Conservation (phyloP, 805 yeast species). For the Danielia oregonensis region DNA sequence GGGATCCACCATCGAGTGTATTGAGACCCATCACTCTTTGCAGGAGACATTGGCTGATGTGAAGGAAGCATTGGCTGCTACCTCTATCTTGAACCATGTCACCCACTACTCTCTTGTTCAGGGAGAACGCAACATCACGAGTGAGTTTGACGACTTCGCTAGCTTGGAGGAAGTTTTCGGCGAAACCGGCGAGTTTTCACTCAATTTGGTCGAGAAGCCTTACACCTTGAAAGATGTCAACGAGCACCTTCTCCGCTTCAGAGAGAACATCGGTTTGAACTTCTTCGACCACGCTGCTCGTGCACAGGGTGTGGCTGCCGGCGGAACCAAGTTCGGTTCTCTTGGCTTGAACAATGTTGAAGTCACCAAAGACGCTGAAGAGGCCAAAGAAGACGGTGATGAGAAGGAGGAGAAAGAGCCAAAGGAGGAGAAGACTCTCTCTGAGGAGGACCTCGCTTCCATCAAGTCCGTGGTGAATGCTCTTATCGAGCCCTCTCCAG, state of each 20-base stretch:
- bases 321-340: conserved; percentile 46
- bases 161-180: conserved; percentile 23
- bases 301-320: conserved; percentile 42
- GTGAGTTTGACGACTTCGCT: conserved; percentile 24
- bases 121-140: conserved; percentile 30
- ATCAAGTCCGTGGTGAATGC: conserved; percentile 11
- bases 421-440: conserved; percentile 11
- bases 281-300: conserved; percentile 41
- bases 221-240: conserved; percentile 60
- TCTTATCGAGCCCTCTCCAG: conserved; percentile 5
- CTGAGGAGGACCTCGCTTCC: conserved; percentile 29
- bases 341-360: conserved; percentile 37
- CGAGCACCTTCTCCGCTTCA: conserved; percentile 58
- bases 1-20: conserved; percentile 16
- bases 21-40: conserved; percentile 29
- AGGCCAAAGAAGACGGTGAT: conserved; percentile 3
- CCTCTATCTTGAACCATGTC: conserved; percentile 53
- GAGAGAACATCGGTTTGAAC: conserved; percentile 58
- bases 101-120: conserved; percentile 54
- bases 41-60: conserved; percentile 55
- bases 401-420: conserved; percentile 12
- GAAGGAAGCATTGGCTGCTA: conserved; percentile 52
- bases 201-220: conserved; percentile 49
- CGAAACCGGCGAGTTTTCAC: conserved; percentile 24
- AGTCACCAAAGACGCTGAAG: conserved; percentile 8